Base-by-base conservation (phyloP, 305 asterid species). In the Fraxinus greggii region DNA sequence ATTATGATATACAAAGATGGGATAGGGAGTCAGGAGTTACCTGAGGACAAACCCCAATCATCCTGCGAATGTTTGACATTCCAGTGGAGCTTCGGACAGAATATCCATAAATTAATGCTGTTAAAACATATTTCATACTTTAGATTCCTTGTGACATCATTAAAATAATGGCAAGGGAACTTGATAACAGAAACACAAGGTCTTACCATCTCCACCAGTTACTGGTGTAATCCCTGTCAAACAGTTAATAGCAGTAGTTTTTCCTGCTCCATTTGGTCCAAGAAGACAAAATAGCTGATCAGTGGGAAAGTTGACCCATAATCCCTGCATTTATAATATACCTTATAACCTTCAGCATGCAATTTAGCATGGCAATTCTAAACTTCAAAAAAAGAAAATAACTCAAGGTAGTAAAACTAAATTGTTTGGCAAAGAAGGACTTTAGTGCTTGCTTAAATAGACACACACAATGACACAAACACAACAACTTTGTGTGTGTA, bases 261-360 rank as follows among this genome's bases (percentile, higher is more conserved):
- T 96, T 61, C 99, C 99, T 54, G 98, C 98, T 85, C 99, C 98
- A 87, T 96, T 96, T 48, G 98, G 98, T 76, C 99, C 99, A 28
- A 94, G 96, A 85, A 93, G 94, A 89, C 97, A 94, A 84, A 93
- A 93, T 74, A 96, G 87, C 89, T 96, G 99, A 88, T 93, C 93
- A 83, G 88, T 94, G 54, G 97, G 93, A 81, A 94, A 89, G 87
- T 92, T 96, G 81, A 96, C 85, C 98, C 98, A 96, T 78, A 96
- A 80, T 61, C 95, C 98, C 99, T 96, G 93, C 82, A 88, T 36
- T 78, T 81, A 75, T n/a, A 77, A 75, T 80, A 70, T 36, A 72
- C 78, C 29, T 24, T 12, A 45, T 82, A 35, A 45, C 51, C 82
- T 75, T 84, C 59, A 81, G 59, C 7, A 35, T 65, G 72, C 17